Conservation (phyloP, 2,329 filamentous ascomycete species). For the Botrytis byssoidea region DNA sequence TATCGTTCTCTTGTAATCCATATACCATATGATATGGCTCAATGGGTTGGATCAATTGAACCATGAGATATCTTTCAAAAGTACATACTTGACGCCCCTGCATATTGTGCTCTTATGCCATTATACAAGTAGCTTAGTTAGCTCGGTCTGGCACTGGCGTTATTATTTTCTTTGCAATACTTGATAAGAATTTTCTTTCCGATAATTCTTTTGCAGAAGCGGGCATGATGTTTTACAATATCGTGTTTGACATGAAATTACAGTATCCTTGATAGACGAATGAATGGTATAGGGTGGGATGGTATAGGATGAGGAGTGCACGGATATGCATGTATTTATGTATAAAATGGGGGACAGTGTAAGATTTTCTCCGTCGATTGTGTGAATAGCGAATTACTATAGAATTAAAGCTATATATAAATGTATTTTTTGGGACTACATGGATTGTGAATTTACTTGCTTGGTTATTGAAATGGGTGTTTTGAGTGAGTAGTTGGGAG, state of each 20-base stretch:
- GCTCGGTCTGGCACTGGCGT: neutral
- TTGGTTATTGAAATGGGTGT: neutral
- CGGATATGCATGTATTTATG: neutral
- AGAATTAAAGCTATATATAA: neutral
- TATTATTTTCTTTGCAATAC: neutral
- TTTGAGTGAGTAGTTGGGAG: neutral
- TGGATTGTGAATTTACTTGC: neutral
- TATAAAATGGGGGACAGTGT: neutral
- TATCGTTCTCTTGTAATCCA: conserved; percentile 12
- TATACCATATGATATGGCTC: neutral
- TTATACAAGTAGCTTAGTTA: neutral
- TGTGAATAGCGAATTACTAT: neutral
- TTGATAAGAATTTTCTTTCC: neutral
- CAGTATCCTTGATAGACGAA: neutral
- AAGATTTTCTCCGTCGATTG: neutral
- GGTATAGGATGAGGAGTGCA: neutral
- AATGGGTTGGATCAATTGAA: conserved; percentile 12
- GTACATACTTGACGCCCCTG: conserved; percentile 1
- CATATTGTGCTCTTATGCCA: neutral
- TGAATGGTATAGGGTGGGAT: neutral
- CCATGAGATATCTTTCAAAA: neutral
- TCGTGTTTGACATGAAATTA: neutral
- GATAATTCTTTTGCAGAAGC: neutral
- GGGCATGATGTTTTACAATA: neutral
- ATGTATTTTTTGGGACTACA: neutral